Percentiles rank a stretch among this genome's conserved stretches.
Evolutionary conservation across 768 basidiomycete genomes (phyloP).

Genomic region (Arthromyces matolae): DNA sequence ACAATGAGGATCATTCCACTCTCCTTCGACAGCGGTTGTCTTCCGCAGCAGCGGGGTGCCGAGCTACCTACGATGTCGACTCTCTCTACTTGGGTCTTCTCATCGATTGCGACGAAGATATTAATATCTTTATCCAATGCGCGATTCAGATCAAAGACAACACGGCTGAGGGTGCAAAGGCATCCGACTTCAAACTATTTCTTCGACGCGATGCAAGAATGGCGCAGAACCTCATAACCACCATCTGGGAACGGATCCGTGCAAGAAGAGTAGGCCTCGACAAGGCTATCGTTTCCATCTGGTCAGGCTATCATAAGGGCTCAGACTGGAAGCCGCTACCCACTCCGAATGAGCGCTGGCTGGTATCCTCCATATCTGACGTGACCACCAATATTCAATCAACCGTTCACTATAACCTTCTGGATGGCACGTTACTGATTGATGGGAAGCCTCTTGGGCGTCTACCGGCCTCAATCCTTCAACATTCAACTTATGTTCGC

Average conservation of each 20-base stretch:
- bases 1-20: slow-evolving; percentile 2
- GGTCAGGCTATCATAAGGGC: slow-evolving; percentile 15
- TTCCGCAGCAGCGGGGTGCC: slow-evolving; percentile 6
- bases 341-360: slow-evolving; percentile 25
- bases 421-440: slow-evolving; percentile 38
- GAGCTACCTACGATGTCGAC: slow-evolving; percentile 24
- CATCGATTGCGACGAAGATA: slow-evolving; percentile 20
- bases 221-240: slow-evolving; percentile 20
- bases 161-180: slow-evolving; percentile 6
- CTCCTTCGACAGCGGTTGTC: slow-evolving; percentile 5
- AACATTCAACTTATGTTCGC: slow-evolving; percentile 29
- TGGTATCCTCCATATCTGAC: slow-evolving; percentile 13
- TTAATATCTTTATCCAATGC: slow-evolving; percentile 21
- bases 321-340: slow-evolving; percentile 19
- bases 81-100: slow-evolving; percentile 4
- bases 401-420: slow-evolving; percentile 35
- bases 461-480: slow-evolving; percentile 30
- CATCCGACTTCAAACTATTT: slow-evolving; percentile 15
- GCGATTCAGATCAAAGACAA: slow-evolving; percentile 25
- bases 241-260: slow-evolving; percentile 3
- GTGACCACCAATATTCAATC: not conserved
- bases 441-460: slow-evolving; percentile 36
- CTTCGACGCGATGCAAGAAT: slow-evolving; percentile 29
- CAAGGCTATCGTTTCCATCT: slow-evolving; percentile 13
- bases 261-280: slow-evolving; percentile 8